Evolutionary conservation across 2,329 filamentous ascomycete species (phyloP).

Genomic region (Talaromyces marneffei): DNA sequence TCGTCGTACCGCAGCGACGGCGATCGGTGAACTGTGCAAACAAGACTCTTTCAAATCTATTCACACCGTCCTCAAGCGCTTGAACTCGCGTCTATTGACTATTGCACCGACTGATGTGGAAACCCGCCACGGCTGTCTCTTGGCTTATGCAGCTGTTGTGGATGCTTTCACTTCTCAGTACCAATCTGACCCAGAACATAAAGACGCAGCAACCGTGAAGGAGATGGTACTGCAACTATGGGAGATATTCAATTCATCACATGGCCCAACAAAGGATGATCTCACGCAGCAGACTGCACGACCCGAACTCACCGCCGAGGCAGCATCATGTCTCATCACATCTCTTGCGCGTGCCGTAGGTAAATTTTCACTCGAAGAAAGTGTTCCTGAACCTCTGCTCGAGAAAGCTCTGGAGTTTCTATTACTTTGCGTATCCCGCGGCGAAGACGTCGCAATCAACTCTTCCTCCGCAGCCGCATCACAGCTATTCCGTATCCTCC

Average conservation of each 20-base stretch:
- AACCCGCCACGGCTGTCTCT: slow-evolving; percentile 40
- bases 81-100: slow-evolving; percentile 30
- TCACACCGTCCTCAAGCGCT: slow-evolving; percentile 26
- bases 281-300: slow-evolving; percentile 35
- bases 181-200: slow-evolving; percentile 18
- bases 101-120: slow-evolving; percentile 37
- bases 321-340: slow-evolving; percentile 33
- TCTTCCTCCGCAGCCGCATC: slow-evolving; percentile 37
- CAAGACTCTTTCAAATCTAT: slow-evolving; percentile 30
- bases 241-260: slow-evolving; percentile 32
- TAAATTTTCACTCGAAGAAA: slow-evolving; percentile 6
- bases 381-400: slow-evolving; percentile 17
- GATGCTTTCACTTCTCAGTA: slow-evolving; percentile 10
- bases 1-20: slow-evolving; percentile 63
- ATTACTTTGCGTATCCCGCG: slow-evolving; percentile 35
- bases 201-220: slow-evolving; percentile 23
- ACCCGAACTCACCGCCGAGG: slow-evolving; percentile 40
- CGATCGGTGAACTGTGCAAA: slow-evolving; percentile 53
- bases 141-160: slow-evolving; percentile 36
- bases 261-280: slow-evolving; percentile 33
- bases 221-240: slow-evolving; percentile 29
- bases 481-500: slow-evolving; percentile 36
- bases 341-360: slow-evolving; percentile 31
- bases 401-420: slow-evolving; percentile 30
- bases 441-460: slow-evolving; percentile 37